Conservation (phyloP, 805 yeast genomes). For the Saccharomycopsis sp. region DNA sequence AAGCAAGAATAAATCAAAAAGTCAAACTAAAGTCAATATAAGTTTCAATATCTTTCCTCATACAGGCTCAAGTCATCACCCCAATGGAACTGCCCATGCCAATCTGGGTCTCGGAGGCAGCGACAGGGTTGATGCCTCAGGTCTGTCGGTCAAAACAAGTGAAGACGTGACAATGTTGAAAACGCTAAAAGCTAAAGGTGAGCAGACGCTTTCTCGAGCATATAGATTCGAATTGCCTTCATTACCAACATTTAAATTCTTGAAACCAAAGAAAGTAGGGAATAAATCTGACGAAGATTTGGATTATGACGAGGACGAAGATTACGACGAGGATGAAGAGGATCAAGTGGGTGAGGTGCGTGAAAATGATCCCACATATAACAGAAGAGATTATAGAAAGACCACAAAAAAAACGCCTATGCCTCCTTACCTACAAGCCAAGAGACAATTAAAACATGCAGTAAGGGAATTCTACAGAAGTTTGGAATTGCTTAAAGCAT, state of each 20-base stretch:
- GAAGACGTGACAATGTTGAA: not conserved
- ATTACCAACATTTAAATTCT: slow-evolving; percentile 34
- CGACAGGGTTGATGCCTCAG: slow-evolving; percentile 14
- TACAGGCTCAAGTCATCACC: not conserved
- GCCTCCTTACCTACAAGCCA: slow-evolving; percentile 46
- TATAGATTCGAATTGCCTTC: slow-evolving; percentile 38
- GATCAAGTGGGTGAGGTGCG: slow-evolving; percentile 7
- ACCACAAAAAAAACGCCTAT: slow-evolving; percentile 38
- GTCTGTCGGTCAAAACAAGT: not conserved
- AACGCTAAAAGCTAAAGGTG: not conserved
- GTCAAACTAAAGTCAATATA: slow-evolving; percentile 3
- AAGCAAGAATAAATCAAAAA: slow-evolving; percentile 34
- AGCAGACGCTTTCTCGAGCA: slow-evolving; percentile 23
- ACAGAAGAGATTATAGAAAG: slow-evolving; percentile 44
- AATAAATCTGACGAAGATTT: slow-evolving; percentile 5
- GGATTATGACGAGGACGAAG: not conserved
- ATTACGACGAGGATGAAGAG: not conserved
- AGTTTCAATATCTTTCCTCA: not conserved
- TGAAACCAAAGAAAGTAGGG: slow-evolving; percentile 23
- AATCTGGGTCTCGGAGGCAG: slow-evolving; percentile 4
- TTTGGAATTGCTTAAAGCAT: slow-evolving; percentile 63
- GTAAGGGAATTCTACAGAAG: slow-evolving; percentile 67
- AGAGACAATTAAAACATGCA: slow-evolving; percentile 62
- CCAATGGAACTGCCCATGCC: not conserved
- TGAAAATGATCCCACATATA: slow-evolving; percentile 27